These are phyloP conservation scores for Suillus clintonianus DNA, from an alignment of 768 basidiomycete species.

Conservation along the genomic window DNA sequence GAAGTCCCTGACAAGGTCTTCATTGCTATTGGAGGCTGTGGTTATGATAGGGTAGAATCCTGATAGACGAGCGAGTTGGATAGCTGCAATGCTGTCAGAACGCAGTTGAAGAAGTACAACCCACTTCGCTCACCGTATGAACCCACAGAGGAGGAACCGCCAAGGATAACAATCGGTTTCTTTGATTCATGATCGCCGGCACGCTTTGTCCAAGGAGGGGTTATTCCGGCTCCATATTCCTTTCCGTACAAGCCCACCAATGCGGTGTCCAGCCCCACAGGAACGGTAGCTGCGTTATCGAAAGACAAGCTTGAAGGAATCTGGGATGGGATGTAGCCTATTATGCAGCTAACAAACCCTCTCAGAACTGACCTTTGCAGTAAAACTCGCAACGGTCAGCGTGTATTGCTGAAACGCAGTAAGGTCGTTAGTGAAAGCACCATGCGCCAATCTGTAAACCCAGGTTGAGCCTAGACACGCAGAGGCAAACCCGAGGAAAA, in stretches of 20 bases:
- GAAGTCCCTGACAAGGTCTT: constrained; percentile 32
- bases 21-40: constrained; percentile 36
- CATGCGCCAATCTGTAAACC: constrained; percentile 32
- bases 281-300: constrained; percentile 49
- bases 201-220: constrained; percentile 35
- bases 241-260: constrained; percentile 46
- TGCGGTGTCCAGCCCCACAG: constrained; percentile 47
- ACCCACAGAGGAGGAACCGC: constrained; percentile 51
- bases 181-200: constrained; percentile 41
- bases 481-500: not conserved
- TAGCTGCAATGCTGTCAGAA: constrained; percentile 20
- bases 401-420: constrained; percentile 44
- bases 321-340: constrained; percentile 20
- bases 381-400: constrained; percentile 30
- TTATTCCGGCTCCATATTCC: constrained; percentile 40
- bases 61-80: constrained; percentile 41
- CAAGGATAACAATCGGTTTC: constrained; percentile 47
- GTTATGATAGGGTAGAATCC: constrained; percentile 46
- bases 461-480: constrained; percentile 18
- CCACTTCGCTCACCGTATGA: constrained; percentile 37
- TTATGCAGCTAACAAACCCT: too few relatives aligned
- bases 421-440: constrained; percentile 26
- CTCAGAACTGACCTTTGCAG: constrained; percentile 36
- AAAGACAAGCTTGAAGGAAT: constrained; percentile 46
- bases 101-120: constrained; percentile 6